Evolutionary conservation across 192 early-diverging fungal genomes (phyloP), one percentile per base, ranked within the genome.

Genomic region (Haplosporangium gracile): DNA sequence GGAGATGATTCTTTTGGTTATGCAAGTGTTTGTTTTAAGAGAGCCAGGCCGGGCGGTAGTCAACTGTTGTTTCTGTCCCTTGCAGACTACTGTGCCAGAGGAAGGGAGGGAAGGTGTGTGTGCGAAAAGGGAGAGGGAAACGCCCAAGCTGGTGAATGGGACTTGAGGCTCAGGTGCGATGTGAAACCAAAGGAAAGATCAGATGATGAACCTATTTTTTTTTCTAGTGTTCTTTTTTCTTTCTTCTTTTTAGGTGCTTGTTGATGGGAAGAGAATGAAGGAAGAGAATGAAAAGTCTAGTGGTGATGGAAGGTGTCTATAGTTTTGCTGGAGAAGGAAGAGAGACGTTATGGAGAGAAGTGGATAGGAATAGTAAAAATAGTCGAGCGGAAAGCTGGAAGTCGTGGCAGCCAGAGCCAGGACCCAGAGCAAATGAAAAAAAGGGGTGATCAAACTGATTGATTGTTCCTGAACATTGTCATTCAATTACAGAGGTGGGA

Each of bases 201-300:
- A 65, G 60, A 65, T 65, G 60, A 65, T 65, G 60, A 65, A 65
- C 60, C 29, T 65, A 32, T 29, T 65, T 65, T 65, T 57, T 57
- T 57, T 26, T 57, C 10, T n/a, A 10, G 22, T 7, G 13, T 57
- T 26, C 16, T 51, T 57, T 57, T 57, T 2, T n/a, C 55, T 51
- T 51, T 15, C 20, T 49, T 49, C 26, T 65, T 65, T 24, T 11
- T 29, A 65, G 60, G 26, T 32, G 29, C 16, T 51, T 32, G 10
- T 15, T 65, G 55, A 26, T 26, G 55, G 26, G 22, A 24, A 11
- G 29, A 2, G 11, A 29, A 65, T 9, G 60, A 65, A 65, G 13
- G 22, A 10, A 26, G n/a, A 9, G n/a, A 7, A 57, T 26, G 60
- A 29, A 60, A 24, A 60, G 6, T 60, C 7, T 60, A 26, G n/a